Evolutionary conservation across 306 rosid genomes (phyloP), one percentile per base, ranked within the genome.

Genomic region (Vigna radiata): DNA sequence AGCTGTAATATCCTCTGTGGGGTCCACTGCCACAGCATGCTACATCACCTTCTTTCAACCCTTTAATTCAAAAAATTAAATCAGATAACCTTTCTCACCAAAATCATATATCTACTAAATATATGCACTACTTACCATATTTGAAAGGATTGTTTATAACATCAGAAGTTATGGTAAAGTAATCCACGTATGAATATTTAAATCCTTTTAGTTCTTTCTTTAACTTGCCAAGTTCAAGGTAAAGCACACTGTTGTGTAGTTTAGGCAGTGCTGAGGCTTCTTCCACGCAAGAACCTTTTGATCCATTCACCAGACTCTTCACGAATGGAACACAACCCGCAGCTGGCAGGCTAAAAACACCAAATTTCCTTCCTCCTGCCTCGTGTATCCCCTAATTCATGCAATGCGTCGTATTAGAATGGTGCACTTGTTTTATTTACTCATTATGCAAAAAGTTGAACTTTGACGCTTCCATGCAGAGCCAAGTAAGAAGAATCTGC

Each of bases 21-120:
- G 80, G 84, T 0, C 97, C 90, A 53, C 81, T 81, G 0, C 97
- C 97, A 70, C 94, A 91, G 36, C 94, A 89, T 65, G 86, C 94
- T 4, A 4, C 47, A 13, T 53, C 79, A 9, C 81, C 88, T 72
- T 85, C 89, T 73, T 82, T 88, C 13, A 91, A 80, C 17, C 92
- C 92, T 89, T 49, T 6, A 46, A 44, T 54, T 1, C 14, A 79
- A 2, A 44, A 44, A 0, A 44, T 3, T 12, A 0, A 44, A 10
- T 44, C 49, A 44, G 5, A 8, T 41, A 2, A 41, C 13, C 46
- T 12, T 8, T 8, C 0, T 0, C 46, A 2, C 49, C 49, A 23
- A 73, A 8, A 27, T 37, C 6, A 52, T 37, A 19, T 15, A 19
- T 15, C 6, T 33, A 33, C 37, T 33, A 14, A 5, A 31, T 15